Conservation (phyloP, 2,329 filamentous ascomycete genomes). For the Eurotiales sp. region DNA sequence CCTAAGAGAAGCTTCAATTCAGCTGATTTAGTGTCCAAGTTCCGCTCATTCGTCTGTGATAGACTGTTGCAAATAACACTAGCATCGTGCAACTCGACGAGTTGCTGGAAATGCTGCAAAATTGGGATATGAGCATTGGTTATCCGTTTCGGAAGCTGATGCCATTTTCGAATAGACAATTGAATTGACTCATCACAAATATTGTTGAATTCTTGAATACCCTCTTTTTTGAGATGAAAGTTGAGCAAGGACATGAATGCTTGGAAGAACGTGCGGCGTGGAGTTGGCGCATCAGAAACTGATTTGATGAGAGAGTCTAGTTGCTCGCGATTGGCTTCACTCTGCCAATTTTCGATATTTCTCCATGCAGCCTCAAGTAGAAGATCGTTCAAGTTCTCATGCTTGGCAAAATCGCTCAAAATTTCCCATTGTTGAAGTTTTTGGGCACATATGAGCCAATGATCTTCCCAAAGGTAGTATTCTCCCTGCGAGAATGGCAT, state of each 20-base stretch:
- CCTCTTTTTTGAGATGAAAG: slow-evolving; percentile 84
- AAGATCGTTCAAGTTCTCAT: slow-evolving; percentile 97
- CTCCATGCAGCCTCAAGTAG: slow-evolving; percentile 94
- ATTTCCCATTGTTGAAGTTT: slow-evolving; percentile 99
- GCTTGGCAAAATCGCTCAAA: slow-evolving; percentile 93
- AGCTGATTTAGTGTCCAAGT: slow-evolving; percentile 89
- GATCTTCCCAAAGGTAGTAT: slow-evolving; percentile 99
- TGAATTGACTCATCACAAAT: slow-evolving; percentile 97
- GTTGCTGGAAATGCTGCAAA: slow-evolving; percentile 93
- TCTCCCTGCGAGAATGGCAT: slow-evolving; percentile 93
- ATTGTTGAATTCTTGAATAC: slow-evolving; percentile 74
- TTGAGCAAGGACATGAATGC: slow-evolving; percentile 97
- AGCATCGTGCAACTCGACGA: slow-evolving; percentile 95
- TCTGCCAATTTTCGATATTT: slow-evolving; percentile 91
- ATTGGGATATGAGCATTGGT: slow-evolving; percentile 94
- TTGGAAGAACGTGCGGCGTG: slow-evolving; percentile 92
- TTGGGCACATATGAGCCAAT: slow-evolving; percentile 96
- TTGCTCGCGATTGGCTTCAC: slow-evolving; percentile 77
- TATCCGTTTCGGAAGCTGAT: slow-evolving; percentile 89
- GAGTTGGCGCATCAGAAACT: slow-evolving; percentile 94
- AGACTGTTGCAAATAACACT: slow-evolving; percentile 94
- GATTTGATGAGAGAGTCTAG: slow-evolving; percentile 93
- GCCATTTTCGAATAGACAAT: slow-evolving; percentile 95
- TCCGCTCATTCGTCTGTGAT: slow-evolving; percentile 73
- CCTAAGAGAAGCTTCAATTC: slow-evolving; percentile 91